Conservation (phyloP, 2,329 filamentous ascomycete genomes). For the Aspergillus sp. region DNA sequence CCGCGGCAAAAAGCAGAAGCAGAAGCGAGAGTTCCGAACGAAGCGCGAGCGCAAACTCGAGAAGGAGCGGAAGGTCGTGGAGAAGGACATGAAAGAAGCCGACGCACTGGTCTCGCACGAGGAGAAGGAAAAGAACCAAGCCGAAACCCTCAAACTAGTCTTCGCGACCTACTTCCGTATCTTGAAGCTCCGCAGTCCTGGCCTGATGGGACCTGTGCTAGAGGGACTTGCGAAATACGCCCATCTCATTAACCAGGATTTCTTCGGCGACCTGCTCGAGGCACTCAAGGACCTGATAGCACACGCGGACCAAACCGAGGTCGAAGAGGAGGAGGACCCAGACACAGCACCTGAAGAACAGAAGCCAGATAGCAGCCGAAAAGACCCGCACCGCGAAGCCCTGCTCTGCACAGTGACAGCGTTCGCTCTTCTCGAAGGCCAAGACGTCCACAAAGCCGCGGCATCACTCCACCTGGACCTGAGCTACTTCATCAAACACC, state of each 20-base stretch:
- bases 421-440: slow-evolving; percentile 88
- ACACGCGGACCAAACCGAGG: slow-evolving; percentile 49
- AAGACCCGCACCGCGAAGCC: slow-evolving; percentile 75
- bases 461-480: slow-evolving; percentile 78
- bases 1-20: slow-evolving; percentile 53
- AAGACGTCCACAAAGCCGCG: slow-evolving; percentile 80
- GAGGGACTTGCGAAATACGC: slow-evolving; percentile 90
- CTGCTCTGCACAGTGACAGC: slow-evolving; percentile 93
- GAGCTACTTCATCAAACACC: slow-evolving; percentile 87
- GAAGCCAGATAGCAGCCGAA: slow-evolving; percentile 40
- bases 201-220: slow-evolving; percentile 92
- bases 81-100: slow-evolving; percentile 88
- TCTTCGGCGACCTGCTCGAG: slow-evolving; percentile 93
- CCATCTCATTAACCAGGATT: slow-evolving; percentile 97
- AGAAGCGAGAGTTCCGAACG: slow-evolving; percentile 76
- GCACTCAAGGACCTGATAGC: slow-evolving; percentile 86
- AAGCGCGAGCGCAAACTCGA: slow-evolving; percentile 76
- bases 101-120: slow-evolving; percentile 87
- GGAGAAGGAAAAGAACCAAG: slow-evolving; percentile 86
- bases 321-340: slow-evolving; percentile 39
- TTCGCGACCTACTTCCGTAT: slow-evolving; percentile 95
- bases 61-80: slow-evolving; percentile 76
- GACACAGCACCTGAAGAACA: slow-evolving; percentile 20
- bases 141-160: slow-evolving; percentile 89
- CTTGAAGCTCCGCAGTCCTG: slow-evolving; percentile 68